phyloP scores from a whole-genome alignment of 2,329 filamentous ascomycete genomes.

The Diaporthe nobilis region DNA sequence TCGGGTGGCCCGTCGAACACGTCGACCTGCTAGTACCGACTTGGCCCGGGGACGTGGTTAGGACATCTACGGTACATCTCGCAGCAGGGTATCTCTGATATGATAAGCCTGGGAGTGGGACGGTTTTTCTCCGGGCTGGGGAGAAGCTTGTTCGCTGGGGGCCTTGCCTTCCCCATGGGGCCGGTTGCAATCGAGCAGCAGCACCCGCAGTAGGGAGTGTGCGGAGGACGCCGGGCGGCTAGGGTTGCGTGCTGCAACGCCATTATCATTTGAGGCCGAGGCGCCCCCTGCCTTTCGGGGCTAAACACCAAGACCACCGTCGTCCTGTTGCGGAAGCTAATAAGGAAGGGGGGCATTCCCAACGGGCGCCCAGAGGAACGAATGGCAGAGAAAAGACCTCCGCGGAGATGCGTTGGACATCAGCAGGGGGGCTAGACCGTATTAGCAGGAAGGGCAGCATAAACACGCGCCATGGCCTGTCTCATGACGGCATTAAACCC shows the following conservation, averaged over 20 bases:
- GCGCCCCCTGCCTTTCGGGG: not conserved
- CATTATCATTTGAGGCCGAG: conserved; percentile 16
- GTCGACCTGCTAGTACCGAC: not conserved
- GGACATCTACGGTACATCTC: conserved; percentile 11
- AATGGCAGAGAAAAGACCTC: conserved; percentile 1
- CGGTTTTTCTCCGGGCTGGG: conserved; percentile 4
- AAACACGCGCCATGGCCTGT: conserved; percentile 25
- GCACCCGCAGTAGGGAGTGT: not conserved
- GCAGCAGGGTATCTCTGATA: not conserved
- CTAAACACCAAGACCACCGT: conserved; percentile 3
- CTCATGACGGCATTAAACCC: conserved; percentile 37
- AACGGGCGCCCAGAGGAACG: not conserved
- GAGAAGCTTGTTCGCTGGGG: conserved; percentile 30
- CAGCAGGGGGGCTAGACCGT: not conserved
- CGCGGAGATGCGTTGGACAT: conserved; percentile 36
- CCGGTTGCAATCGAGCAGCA: not conserved
- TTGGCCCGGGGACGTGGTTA: conserved; percentile 3
- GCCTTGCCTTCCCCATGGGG: conserved; percentile 25
- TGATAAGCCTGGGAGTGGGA: not conserved
- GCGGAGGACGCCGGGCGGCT: conserved; percentile 26
- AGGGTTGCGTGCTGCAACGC: conserved; percentile 21
- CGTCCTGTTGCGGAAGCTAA: conserved; percentile 18
- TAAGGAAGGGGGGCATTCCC: not conserved
- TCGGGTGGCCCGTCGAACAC: not conserved
- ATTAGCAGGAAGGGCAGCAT: conserved; percentile 14